Base-by-base conservation (phyloP, 1,284 basidiomycete species). In the Leccinum huronense region DNA sequence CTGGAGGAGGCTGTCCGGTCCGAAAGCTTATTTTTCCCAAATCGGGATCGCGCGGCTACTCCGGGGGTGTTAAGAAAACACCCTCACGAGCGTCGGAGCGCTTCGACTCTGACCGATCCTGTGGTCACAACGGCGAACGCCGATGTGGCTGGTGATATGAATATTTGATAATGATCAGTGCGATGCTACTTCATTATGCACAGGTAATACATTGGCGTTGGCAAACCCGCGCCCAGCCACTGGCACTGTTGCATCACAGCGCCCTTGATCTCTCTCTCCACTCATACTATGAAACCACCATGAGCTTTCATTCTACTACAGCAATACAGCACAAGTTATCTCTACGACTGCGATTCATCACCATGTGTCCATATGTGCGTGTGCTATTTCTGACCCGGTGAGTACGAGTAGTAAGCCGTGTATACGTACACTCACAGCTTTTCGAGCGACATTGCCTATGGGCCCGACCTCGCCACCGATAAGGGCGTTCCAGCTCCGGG, bases 21-120 rank as follows among this genome's bases (percentile, higher is more conserved):
- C 5, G 5, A 42, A 59, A 68, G 58, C 33, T 27, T 63, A 62
- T 63, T 61, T 23, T 45, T 45, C 57, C 59, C 58, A 62, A 61
- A 62, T 36, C 48, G 38, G 33, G 57, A 42, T 31, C 55, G 8
- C 27, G 2, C 5, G 23, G 23, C 54, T 5, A 10, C 40, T 34
- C 14, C 51, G 51, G 51, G 51, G 11, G 31, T 56, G n/a, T 33
- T n/a, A 16, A 56, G 30, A 33, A 33, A 19, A n/a, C 23, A 23
- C 23, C 14, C 27, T n/a, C 30, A 34, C 9, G 55, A 33, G 16
- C 11, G 31, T 33, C 16, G 33, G 19, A 23, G 33, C 16, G 11
- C 14, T 33, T 66, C 42, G 62, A 60, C 30, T 40, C 30, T 33
- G 31, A 48, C 0, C 31, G 3, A 13, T 5, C 19, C 30, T 23